Base-by-base conservation (phyloP, 2,329 filamentous ascomycete species). In the Neonectria coccinea region DNA sequence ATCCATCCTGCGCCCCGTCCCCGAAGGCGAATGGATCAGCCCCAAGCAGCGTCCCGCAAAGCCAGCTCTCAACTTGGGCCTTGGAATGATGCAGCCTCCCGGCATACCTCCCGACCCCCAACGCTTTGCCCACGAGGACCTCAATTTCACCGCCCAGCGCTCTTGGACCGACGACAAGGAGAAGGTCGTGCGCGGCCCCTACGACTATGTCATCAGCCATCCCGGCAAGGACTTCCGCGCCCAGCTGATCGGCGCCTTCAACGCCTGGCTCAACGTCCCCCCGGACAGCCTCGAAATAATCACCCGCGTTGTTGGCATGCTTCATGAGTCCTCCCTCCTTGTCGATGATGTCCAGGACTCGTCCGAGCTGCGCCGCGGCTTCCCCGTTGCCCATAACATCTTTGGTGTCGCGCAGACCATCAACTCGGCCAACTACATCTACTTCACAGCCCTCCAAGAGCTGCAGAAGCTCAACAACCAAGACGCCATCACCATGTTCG, bases 331-430 rank as follows among this genome's bases (percentile, higher is more conserved):
- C 3, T 94, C 92, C 4, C 83, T 97, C 59, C 87, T 97, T 25
- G 88, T 97, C 61, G 93, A 97, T 79, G 94, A 97, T 77, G 93
- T 97, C 7, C 92, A 97, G 81, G 93, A 97, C 80, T 89, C 86
- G 45, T 94, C 91, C 2, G 80, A 89, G 67, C 85, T 97, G 29
- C 90, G 93, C 44, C 87, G 93, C 44, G 93, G 93, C 45, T 85
- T 92, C 42, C 93, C 93, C 12, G 93, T 95, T 20, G 92, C 93
- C 3, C 92, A 97, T 80, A 88, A 84, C 77, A 93, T 97, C 72
- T 97, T 94, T 75, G 93, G 93, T 66, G 89, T 91, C 4, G 89
- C 93, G 6, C 93, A 97, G 79, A 96, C 93, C 47, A 96, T 97
- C 80, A 97, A 97, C 79, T 91, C 90, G 54, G 92, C 93, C 68